phyloP scores from a whole-genome alignment of 352 stramenopile genomes.

The Globisporangium nagaii region DNA sequence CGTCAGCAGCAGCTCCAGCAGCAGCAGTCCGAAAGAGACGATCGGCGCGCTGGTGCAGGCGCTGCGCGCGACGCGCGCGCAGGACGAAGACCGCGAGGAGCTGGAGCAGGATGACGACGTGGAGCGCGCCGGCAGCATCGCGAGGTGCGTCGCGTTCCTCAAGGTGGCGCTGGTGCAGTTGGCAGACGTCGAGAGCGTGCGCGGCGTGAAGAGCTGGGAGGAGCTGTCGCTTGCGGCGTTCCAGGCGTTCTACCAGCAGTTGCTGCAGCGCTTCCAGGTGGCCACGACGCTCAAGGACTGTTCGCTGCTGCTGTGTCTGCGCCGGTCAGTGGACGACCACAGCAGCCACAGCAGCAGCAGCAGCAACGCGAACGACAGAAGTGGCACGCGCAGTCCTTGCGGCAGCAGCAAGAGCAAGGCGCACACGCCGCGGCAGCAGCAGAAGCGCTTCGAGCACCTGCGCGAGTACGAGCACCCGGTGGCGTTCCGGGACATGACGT shows the following conservation, averaged over 20 bases:
- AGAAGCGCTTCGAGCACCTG: conserved; percentile 53
- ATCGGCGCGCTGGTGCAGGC: conserved; percentile 27
- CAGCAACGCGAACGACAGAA: background rate
- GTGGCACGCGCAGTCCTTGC: conserved; percentile 5
- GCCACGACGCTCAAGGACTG: conserved; percentile 85
- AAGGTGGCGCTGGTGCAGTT: conserved; percentile 36
- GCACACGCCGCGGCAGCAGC: conserved; percentile 6
- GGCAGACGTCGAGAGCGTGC: conserved; percentile 21
- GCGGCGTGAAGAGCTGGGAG: conserved; percentile 28
- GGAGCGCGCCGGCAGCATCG: conserved; percentile 34
- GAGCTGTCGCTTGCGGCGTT: conserved; percentile 35
- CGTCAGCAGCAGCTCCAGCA: background rate
- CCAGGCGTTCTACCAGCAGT: conserved; percentile 43
- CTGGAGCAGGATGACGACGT: conserved; percentile 29
- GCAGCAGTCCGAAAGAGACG: background rate
- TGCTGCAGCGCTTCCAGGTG: conserved; percentile 74
- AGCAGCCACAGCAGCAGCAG: conserved; percentile 1
- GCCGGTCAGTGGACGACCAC: conserved; percentile 32
- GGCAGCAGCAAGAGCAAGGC: conserved; percentile 5
- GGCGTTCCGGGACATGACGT: conserved; percentile 56
- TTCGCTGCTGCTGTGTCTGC: conserved; percentile 69
- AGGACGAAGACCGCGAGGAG: conserved; percentile 5
- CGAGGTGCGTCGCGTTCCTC: conserved; percentile 45
- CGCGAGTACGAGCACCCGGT: conserved; percentile 64
- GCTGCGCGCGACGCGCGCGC: conserved; percentile 6